These are phyloP conservation scores for Solanum pinnatisectum DNA, from an alignment of 257 asterid genomes.

Conservation along the genomic window DNA sequence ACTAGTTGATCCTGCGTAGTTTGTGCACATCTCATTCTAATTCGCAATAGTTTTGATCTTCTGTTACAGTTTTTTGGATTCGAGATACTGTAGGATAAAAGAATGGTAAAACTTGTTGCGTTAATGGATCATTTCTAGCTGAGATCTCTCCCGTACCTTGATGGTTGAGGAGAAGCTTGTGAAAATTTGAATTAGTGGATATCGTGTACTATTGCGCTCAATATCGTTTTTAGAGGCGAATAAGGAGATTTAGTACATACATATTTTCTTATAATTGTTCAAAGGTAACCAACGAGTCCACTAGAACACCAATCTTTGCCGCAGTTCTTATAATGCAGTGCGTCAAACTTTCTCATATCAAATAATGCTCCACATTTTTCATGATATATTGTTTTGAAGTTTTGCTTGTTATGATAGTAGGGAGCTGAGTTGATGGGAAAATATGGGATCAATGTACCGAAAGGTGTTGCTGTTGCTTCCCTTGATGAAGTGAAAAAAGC, in stretches of 20 bases:
- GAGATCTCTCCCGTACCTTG: neutral
- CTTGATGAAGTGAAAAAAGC: conserved; percentile 55
- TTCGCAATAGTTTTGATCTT: neutral
- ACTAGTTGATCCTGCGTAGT: neutral
- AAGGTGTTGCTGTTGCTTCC: conserved; percentile 72
- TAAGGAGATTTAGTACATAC: neutral
- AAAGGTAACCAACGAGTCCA: neutral
- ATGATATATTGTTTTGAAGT: neutral
- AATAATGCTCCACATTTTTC: neutral
- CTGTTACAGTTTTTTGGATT: neutral
- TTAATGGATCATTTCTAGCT: neutral
- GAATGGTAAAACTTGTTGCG: neutral
- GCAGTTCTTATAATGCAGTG: neutral
- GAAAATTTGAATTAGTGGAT: neutral
- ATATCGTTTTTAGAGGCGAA: neutral
- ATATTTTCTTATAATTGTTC: neutral
- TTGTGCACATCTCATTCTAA: neutral
- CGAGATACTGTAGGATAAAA: neutral
- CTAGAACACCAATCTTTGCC: neutral
- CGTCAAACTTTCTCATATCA: neutral
- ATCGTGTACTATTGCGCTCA: neutral
- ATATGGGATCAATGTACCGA: conserved; percentile 86
- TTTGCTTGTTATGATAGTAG: conserved; percentile 20
- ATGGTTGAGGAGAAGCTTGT: neutral
- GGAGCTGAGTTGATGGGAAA: conserved; percentile 89